Conservation (phyloP, 2,329 filamentous ascomycete genomes). For the Nigrospora oryzae region DNA sequence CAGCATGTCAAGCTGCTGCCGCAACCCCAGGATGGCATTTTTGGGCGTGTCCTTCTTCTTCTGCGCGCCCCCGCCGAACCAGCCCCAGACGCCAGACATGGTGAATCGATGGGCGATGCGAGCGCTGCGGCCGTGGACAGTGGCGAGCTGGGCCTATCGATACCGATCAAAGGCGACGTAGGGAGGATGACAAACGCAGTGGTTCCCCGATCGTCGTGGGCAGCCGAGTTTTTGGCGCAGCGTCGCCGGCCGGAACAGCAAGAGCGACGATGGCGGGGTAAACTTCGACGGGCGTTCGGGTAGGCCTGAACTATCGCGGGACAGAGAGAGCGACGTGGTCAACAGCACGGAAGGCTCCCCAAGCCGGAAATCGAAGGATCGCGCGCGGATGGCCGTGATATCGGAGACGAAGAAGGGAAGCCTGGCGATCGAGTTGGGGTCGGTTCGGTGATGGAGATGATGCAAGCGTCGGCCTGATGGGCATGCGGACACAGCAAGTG, state of each 20-base stretch:
- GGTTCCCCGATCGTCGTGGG: not conserved
- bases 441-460: not conserved
- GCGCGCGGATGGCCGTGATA: too few relatives aligned
- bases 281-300: too few relatives aligned
- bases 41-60: slow-evolving; percentile 92
- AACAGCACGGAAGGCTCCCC: too few relatives aligned
- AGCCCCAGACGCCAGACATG: slow-evolving; percentile 70
- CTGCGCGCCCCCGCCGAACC: slow-evolving; percentile 81
- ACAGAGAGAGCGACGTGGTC: too few relatives aligned
- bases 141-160: not conserved
- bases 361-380: too few relatives aligned
- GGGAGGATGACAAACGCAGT: not conserved
- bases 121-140: not conserved
- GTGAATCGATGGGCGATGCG: slow-evolving; percentile 14
- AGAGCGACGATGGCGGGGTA: not conserved
- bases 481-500: not conserved
- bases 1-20: slow-evolving; percentile 91
- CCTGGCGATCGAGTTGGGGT: not conserved
- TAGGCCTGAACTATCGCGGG: too few relatives aligned
- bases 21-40: slow-evolving; percentile 85
- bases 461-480: not conserved
- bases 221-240: not conserved
- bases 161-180: slow-evolving; percentile 10
- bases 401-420: not conserved
- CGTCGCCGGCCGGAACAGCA: not conserved